Evolutionary conservation across 1,284 basidiomycete species (phyloP).

Genomic region (Sutorius eximius): DNA sequence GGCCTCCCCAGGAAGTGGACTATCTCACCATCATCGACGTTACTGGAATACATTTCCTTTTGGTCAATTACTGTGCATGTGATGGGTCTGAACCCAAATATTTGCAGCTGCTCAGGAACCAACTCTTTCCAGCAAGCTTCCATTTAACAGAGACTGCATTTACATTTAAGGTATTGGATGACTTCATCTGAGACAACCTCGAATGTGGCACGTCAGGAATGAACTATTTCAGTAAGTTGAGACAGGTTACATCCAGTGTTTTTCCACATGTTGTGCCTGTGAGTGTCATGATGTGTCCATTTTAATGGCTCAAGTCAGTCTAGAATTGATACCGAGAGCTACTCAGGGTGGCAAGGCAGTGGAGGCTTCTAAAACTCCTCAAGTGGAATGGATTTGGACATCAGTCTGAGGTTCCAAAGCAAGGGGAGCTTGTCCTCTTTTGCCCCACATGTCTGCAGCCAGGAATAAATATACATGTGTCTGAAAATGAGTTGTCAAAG

Average conservation of each 20-base stretch:
- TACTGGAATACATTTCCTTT: too few relatives aligned
- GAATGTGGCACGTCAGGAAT: constrained; percentile 30
- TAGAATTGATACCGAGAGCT: background rate
- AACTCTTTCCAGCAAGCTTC: too few relatives aligned
- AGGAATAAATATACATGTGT: background rate
- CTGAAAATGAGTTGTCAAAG: background rate
- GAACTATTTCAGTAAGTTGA: constrained; percentile 28
- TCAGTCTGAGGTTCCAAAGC: background rate
- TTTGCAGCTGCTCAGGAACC: too few relatives aligned
- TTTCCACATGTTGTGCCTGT: background rate
- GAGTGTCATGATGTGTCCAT: background rate
- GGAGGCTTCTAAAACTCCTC: background rate
- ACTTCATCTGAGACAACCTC: constrained; percentile 30
- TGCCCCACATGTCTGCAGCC: background rate
- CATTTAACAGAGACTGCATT: too few relatives aligned
- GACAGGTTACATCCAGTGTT: background rate
- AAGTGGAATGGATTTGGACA: background rate
- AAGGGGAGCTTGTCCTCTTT: background rate
- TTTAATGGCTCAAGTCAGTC: too few relatives aligned
- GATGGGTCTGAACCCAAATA: too few relatives aligned
- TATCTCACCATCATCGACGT: too few relatives aligned
- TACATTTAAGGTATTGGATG: constrained; percentile 20
- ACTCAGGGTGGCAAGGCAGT: background rate
- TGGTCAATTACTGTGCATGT: too few relatives aligned
- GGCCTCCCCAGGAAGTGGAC: too few relatives aligned